Conservation (phyloP, 2,329 filamentous ascomycete genomes). For the Xylariaceae sp. region DNA sequence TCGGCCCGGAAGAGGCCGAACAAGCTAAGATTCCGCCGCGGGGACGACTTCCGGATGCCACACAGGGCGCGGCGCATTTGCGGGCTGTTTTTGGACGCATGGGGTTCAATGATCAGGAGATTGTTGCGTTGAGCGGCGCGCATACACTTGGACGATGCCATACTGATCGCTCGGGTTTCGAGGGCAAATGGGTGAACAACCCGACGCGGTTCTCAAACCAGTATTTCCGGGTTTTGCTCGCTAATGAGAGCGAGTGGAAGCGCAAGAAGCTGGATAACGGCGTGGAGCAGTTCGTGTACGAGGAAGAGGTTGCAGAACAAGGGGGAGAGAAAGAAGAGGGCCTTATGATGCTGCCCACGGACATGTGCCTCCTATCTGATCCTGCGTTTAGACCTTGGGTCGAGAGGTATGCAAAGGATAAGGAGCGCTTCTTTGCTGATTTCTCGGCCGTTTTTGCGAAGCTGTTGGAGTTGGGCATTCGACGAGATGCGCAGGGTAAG, state of each 20-base stretch:
- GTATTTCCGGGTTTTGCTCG: constrained; percentile 33
- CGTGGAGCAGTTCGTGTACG: constrained; percentile 50
- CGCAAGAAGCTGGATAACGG: constrained; percentile 28
- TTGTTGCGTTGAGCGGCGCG: constrained; percentile 80
- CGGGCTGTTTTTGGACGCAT: constrained; percentile 88
- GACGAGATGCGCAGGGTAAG: constrained; percentile 46
- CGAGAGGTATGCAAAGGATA: constrained; percentile 54
- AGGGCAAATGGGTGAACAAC: constrained; percentile 36
- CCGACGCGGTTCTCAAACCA: constrained; percentile 37
- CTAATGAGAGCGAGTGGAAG: constrained; percentile 31
- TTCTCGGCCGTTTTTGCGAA: constrained; percentile 56
- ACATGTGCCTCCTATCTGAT: constrained; percentile 54
- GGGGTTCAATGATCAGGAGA: constrained; percentile 95
- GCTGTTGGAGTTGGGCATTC: constrained; percentile 56
- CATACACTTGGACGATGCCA: constrained; percentile 77
- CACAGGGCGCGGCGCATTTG: constrained; percentile 74
- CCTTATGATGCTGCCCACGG: constrained; percentile 63
- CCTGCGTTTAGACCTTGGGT: constrained; percentile 51
- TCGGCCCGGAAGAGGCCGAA: constrained; percentile 42
- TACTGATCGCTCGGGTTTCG: constrained; percentile 31
- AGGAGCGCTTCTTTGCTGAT: constrained; percentile 56
- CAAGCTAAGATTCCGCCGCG: constrained; percentile 47
- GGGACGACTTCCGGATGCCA: constrained; percentile 65
- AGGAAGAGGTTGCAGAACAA: constrained; percentile 46
- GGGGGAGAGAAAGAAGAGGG: constrained; percentile 48